Percentiles rank a stretch among this genome's conserved stretches.
These are phyloP conservation scores for Citrus hindsii DNA, from an alignment of 345 rosid genomes.

Conservation along the genomic window DNA sequence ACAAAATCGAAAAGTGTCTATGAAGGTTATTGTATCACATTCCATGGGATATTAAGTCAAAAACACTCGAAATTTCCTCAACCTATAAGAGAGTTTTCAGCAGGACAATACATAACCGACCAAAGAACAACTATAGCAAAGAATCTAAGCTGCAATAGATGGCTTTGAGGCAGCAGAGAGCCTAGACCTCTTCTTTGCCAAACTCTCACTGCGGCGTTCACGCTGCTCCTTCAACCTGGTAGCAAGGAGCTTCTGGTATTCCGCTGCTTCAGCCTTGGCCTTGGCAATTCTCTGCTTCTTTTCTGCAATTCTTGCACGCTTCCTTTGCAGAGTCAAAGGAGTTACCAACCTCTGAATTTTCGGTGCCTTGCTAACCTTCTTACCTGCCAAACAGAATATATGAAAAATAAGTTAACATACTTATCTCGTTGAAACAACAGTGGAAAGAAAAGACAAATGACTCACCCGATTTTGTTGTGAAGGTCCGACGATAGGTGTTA, in stretches of 20 bases:
- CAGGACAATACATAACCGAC: not conserved
- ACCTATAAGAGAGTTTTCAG: not conserved
- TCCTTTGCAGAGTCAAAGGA: conserved; percentile 87
- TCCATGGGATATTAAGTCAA: not conserved
- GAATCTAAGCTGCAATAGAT: conserved; percentile 45
- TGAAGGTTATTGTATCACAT: no score
- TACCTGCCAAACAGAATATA: conserved; percentile 36
- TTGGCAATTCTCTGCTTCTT: conserved; percentile 85
- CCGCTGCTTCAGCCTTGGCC: conserved; percentile 90
- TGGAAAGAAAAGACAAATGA: not conserved
- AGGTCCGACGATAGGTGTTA: conserved; percentile 77
- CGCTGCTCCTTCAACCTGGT: conserved; percentile 83
- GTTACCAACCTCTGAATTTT: conserved; percentile 90
- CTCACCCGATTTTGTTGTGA: conserved; percentile 68
- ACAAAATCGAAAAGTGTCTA: not conserved
- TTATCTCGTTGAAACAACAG: conserved; percentile 19
- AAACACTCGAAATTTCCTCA: conserved; percentile 6
- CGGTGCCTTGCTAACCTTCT: conserved; percentile 83
- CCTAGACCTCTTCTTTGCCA: conserved; percentile 85
- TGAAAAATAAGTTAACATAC: conserved; percentile 6
- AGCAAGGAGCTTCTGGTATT: conserved; percentile 86
- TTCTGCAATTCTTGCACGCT: conserved; percentile 68
- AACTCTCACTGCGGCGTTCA: conserved; percentile 81
- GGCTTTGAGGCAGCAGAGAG: conserved; percentile 84
- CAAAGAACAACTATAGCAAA: not conserved